Base-by-base conservation (phyloP, 2,329 filamentous ascomycete species). In the Xylogone sp. region DNA sequence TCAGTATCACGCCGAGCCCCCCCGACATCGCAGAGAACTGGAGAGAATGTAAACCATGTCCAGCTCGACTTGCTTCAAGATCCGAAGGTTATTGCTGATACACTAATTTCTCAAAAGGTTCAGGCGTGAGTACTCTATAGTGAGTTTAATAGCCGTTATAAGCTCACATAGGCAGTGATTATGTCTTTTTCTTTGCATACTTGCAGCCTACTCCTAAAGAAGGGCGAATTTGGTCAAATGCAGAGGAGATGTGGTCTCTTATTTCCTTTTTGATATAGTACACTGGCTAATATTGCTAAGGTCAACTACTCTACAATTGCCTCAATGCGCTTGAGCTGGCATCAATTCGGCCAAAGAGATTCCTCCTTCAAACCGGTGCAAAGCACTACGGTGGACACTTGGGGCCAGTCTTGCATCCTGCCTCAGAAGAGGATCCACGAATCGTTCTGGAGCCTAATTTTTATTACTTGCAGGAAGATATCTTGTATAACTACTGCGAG, bases 381-480 rank as follows among this genome's bases (percentile, higher is more conserved):
- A 67, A 66, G 59, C 51, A 65, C 45, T 66, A 66, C 29, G 62
- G 60, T 18, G 56, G 59, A 8, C 64, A 66, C 39, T 44, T 64
- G 0, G 58, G 61, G 1, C 60, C 64, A 12, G 56, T 68, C 0
- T 59, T 66, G 1, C 66, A 67, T 2, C 77, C 76, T 0, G 69
- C 70, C 43, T 68, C 74, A 48, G 77, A 81, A 58, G 67, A 66
- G 8, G 73, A 76, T 52, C 69, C 72, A 3, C 68, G 75, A 10
- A 63, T 74, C 3, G 58, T 60, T 5, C 65, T 76, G 0, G 72
- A 74, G 51, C 70, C 72, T 1, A 80, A 81, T 62, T 81, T 81
- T 63, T 81, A 81, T 68, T 81, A 79, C 55, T 62, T 69, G 0
- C 77, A 81, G 64, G 76, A 81, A 65, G 76, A 81, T 53, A 62